Evolutionary conservation across 2,329 filamentous ascomycete genomes (phyloP), one percentile per base, ranked within the genome.

Genomic region (Neonectria ditissima): DNA sequence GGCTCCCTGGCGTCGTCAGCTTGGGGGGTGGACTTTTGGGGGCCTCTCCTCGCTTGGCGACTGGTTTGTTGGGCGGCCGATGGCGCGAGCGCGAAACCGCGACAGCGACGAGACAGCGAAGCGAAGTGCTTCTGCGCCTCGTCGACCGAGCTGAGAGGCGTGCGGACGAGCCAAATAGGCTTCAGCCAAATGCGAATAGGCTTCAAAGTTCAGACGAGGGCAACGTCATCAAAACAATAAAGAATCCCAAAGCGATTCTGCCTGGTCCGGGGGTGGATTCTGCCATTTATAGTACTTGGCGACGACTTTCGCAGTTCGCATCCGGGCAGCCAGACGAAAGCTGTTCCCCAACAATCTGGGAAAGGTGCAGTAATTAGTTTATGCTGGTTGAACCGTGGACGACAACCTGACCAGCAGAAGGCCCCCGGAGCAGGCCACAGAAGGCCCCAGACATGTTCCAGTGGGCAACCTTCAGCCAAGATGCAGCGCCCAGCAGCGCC

Each of bases 261-360:
- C 55, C 34, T 50, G 5, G 55, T n/a, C 51, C 34, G 37, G 51
- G 59, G 51, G 44, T 45, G 47, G 26, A 50, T 51, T 63, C 39
- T 63, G 56, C 52, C 59, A 59, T 63, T 63, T 63, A 63, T 60
- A 63, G 37, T 37, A 34, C 44, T n/a, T 37, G 34, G 26, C 24
- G 28, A n/a, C 24, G 28, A n/a, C 48, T 16, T 20, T 41, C 57
- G 28, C 51, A 28, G 11, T 11, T 32, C 11, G 11, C 30, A 11
- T 13, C 13, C 30, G 11, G 30, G 2, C 30, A 32, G 30, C 28
- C 28, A 32, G 24, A 44, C 18, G 44, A 22, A 24, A 59, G 34
- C 47, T 41, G 55, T 57, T 59, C 57, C 64, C 62, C 62, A 65
- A 66, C 65, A 61, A 32, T 48, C 39, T 59, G 53, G 54, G 44